Base-by-base conservation (phyloP, 78 protist species). In the Tieghemostelium lacteum region DNA sequence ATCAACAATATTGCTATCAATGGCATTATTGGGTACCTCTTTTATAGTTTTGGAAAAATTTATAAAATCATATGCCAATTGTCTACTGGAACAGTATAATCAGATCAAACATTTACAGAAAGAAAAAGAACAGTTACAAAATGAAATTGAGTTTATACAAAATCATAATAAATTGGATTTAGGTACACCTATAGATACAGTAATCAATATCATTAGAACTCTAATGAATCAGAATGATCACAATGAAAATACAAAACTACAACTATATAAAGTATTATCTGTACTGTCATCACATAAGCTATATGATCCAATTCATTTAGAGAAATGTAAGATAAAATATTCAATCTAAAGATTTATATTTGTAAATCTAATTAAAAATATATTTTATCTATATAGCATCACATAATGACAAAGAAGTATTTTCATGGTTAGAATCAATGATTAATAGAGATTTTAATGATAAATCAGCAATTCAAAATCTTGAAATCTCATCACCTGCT, bases 31-130 rank as follows among this genome's bases (percentile, higher is more conserved):
- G 19, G 88, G 88, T 64, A 55, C 62, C 28, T 40, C 34, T 2
- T 78, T 78, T 42, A 55, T 78, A 24, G 65, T 78, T 17, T 62
- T 78, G 8, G 88, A 78, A 49, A 57, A 65, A 78, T 78, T 62
- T 40, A 71, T 78, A 29, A 57, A 62, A 26, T 40, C 73, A 3
- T 78, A 78, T 40, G 73, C 75, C 20, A 64, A 67, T 28, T 39
- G 52, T 60, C 50, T 78, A 3, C 37, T 64, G 0, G 73, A 78
- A 40, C 72, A 71, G 26, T 55, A 58, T 58, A 31, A 78, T 60
- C 65, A 78, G 42, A 62, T 78, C 33, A 24, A 61, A 62, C 36
- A 36, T 37, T 26, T 78, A 29, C 61, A 78, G 37, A 40, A 42
- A 64, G 88, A 62, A 60, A 78, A 57, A 42, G 73, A 78, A 33